Evolutionary conservation across 164 flowering plant species (phyloP).

Genomic region (Annona cherimola): DNA sequence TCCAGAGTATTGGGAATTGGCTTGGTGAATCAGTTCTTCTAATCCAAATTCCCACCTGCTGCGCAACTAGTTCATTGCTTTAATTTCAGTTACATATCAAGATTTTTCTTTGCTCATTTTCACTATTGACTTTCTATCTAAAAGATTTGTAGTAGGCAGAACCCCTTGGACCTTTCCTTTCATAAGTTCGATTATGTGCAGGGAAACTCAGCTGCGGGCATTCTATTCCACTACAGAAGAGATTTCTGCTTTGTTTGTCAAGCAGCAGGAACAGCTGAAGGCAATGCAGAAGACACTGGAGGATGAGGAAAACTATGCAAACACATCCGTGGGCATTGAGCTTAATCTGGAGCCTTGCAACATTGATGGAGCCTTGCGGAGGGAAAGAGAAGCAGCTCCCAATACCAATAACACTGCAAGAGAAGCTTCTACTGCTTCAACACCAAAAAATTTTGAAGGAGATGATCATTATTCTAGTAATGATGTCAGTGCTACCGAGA

Average conservation of each 20-base stretch:
- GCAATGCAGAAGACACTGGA: conserved; percentile 93
- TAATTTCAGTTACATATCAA: too few relatives aligned
- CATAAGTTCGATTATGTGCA: conserved; percentile 26
- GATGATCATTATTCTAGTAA: conserved; percentile 35
- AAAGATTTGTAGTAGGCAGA: not conserved
- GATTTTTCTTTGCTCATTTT: not conserved
- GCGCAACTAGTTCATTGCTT: not conserved
- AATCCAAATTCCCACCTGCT: too few relatives aligned
- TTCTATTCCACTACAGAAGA: conserved; percentile 98
- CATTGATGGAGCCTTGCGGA: conserved; percentile 10
- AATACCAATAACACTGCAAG: conserved; percentile 25
- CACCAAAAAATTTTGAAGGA: conserved; percentile 35
- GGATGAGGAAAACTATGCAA: conserved; percentile 86
- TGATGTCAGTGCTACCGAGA: conserved; percentile 73
- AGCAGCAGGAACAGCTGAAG: conserved; percentile 95
- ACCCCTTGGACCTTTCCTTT: too few relatives aligned
- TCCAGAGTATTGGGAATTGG: too few relatives aligned
- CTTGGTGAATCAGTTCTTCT: too few relatives aligned
- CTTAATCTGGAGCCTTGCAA: conserved; percentile 27
- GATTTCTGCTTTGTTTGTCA: conserved; percentile 61
- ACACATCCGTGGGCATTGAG: conserved; percentile 53
- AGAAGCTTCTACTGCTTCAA: conserved; percentile 46
- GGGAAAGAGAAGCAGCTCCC: conserved; percentile 20
- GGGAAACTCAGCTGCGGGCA: conserved; percentile 95
- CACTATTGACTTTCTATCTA: not conserved